These are phyloP conservation scores for Leccinum variicolor DNA, from an alignment of 768 basidiomycete species.

Conservation along the genomic window DNA sequence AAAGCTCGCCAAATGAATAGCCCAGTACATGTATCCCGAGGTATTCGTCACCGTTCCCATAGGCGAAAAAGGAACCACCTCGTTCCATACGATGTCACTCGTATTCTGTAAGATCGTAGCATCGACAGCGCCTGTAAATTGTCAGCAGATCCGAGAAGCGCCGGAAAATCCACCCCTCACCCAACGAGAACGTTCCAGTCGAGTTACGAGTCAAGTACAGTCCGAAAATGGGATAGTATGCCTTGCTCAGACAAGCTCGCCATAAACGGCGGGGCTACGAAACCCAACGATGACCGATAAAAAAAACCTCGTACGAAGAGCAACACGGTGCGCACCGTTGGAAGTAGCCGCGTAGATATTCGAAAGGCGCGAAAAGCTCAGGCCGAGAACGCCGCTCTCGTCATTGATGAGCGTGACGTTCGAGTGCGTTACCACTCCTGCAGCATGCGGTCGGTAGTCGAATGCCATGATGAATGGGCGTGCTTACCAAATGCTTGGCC, in stretches of 20 bases:
- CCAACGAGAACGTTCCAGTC: no score
- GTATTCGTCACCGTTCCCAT: constrained; percentile 51
- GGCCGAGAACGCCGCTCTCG: constrained; percentile 68
- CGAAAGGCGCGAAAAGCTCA: constrained; percentile 75
- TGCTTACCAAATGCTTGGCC: constrained; percentile 67
- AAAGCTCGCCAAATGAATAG: constrained; percentile 54
- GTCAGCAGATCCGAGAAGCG: not conserved
- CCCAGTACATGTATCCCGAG: constrained; percentile 77
- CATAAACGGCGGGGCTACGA: constrained; percentile 66
- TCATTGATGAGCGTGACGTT: constrained; percentile 62
- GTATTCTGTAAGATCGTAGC: constrained; percentile 59
- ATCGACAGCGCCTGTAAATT: constrained; percentile 67
- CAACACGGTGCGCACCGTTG: constrained; percentile 40
- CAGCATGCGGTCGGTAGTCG: not conserved
- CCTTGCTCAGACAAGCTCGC: constrained; percentile 59
- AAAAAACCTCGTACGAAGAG: no score
- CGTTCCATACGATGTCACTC: constrained; percentile 66
- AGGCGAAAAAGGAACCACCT: constrained; percentile 71
- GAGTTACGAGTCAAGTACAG: constrained; percentile 57
- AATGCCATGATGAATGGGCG: constrained; percentile 1
- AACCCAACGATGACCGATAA: not conserved
- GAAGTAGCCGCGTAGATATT: constrained; percentile 43
- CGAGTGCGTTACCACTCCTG: constrained; percentile 59
- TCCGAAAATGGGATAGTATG: constrained; percentile 74
- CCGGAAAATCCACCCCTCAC: not conserved